A percentile compares a stretch with the other conserved stretches of the same genome.
Evolutionary conservation across 306 rosid species (phyloP).

Genomic region (Vicia faba): DNA sequence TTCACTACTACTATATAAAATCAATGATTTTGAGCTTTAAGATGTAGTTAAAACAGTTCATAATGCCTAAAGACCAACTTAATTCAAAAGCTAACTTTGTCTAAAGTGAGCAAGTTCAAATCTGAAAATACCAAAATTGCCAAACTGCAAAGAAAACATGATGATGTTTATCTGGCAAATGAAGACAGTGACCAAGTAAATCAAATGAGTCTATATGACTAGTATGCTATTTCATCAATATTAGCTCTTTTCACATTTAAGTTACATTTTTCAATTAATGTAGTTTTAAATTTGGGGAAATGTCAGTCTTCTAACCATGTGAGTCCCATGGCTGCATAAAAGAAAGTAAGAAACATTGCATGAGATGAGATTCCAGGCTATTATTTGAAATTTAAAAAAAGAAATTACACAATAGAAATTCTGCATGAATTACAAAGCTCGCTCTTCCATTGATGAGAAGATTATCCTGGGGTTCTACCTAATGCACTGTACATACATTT

Average conservation of each 20-base stretch:
- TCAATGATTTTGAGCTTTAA: not conserved
- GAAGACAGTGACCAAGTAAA: not conserved
- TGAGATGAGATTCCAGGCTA: conserved; percentile 4
- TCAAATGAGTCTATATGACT: not conserved
- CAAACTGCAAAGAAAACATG: not conserved
- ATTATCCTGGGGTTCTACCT: conserved; percentile 2
- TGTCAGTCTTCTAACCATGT: not conserved
- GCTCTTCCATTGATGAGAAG: conserved; percentile 16
- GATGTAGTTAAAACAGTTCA: not conserved
- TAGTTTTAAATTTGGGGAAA: not conserved
- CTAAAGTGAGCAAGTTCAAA: not conserved
- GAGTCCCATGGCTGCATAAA: not conserved
- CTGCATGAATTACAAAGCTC: conserved; percentile 6
- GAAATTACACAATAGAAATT: not conserved
- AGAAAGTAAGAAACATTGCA: not conserved
- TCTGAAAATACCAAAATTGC: too few relatives aligned
- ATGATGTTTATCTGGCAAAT: not conserved
- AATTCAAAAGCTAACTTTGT: not conserved
- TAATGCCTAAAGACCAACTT: not conserved
- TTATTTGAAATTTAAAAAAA: not conserved
- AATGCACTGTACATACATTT: conserved; percentile 1
- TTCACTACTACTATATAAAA: not conserved
- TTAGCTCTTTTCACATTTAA: not conserved
- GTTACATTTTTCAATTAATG: not conserved
- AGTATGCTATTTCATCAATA: not conserved